Evolutionary conservation across 805 yeast genomes (phyloP), one percentile per base, ranked within the genome.

Genomic region (Zygoascus bituminiphila): DNA sequence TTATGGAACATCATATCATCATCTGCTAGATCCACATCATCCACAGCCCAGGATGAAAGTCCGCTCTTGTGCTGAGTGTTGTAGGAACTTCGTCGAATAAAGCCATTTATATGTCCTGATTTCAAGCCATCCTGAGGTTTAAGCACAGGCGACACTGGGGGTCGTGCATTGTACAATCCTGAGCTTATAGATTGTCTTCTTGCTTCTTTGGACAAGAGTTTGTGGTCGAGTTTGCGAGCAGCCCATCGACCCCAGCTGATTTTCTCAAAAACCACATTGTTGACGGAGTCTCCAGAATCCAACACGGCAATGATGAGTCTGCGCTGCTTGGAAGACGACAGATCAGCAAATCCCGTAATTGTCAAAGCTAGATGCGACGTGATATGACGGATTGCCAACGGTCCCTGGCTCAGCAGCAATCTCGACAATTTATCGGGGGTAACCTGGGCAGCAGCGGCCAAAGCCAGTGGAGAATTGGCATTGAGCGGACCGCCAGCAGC

Each of bases 161-260:
- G 63, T 19, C 55, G 43, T 6, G 49, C 51, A 12, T 45, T 37
- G 26, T 29, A 40, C 26, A 50, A 37, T 19, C 51, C 51, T 42
- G 52, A 62, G 41, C 54, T 54, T 51, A 61, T 54, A 49, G 59
- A 53, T 41, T 54, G 55, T 37, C 61, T 54, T 9, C 47, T 21
- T 12, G 40, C 40, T 14, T 43, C 36, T 19, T 37, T 44, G 20
- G 41, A 44, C 9, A 44, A n/a, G 9, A 33, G 39, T 21, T 49
- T 39, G 23, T 39, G 36, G 21, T 48, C 44, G 21, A 35, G 24
- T n/a, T 65, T 62, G 57, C 80, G 75, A 2, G 89, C 94, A 21
- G 84, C 84, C 98, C 98, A 89, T 64, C 89, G 94, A 51, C 98
- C 98, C 98, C 98, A 89, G 20, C 97, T 96, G 26, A 89, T 88